These are phyloP conservation scores for Saturnispora gosingensis DNA, from an alignment of 805 yeast genomes.

Conservation along the genomic window DNA sequence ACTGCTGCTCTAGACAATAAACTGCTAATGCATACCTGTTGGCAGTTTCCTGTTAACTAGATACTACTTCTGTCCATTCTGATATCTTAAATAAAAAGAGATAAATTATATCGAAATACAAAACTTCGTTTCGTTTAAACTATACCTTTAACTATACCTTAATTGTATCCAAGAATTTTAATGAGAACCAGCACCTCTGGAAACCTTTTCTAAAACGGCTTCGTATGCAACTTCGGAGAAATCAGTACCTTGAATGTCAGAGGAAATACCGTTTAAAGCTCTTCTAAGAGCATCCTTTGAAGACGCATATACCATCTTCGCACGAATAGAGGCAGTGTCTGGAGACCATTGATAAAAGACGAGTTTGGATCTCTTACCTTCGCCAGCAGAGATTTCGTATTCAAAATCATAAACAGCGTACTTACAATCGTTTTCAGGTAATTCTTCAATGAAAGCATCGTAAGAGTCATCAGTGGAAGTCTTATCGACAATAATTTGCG, in stretches of 20 bases:
- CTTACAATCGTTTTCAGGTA: conserved; percentile 94
- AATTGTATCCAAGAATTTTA: conserved; percentile 17
- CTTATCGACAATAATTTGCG: conserved; percentile 81
- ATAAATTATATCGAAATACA: neutral
- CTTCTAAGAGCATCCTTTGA: conserved; percentile 97
- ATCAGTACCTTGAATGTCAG: conserved; percentile 97
- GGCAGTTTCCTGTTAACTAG: too few species aligned
- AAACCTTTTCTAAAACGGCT: conserved; percentile 80
- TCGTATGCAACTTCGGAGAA: conserved; percentile 95
- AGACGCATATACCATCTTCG: conserved; percentile 98
- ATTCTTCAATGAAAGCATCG: conserved; percentile 76
- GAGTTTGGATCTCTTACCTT: conserved; percentile 79
- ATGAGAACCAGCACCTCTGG: conserved; percentile 68
- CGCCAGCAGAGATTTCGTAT: conserved; percentile 80
- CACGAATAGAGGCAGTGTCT: conserved; percentile 89
- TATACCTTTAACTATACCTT: neutral
- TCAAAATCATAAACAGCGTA: conserved; percentile 97
- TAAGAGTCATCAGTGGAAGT: conserved; percentile 69
- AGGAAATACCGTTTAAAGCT: conserved; percentile 87
- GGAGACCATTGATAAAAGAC: conserved; percentile 90
- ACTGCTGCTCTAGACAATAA: too few species aligned
- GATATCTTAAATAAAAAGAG: neutral
- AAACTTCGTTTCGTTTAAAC: neutral
- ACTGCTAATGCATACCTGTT: too few species aligned
- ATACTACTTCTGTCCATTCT: too few species aligned